A percentile compares a stretch with the other conserved stretches of the same genome.
Conservation (phyloP, 2,329 filamentous ascomycete species). For the Coniella lustricola region DNA sequence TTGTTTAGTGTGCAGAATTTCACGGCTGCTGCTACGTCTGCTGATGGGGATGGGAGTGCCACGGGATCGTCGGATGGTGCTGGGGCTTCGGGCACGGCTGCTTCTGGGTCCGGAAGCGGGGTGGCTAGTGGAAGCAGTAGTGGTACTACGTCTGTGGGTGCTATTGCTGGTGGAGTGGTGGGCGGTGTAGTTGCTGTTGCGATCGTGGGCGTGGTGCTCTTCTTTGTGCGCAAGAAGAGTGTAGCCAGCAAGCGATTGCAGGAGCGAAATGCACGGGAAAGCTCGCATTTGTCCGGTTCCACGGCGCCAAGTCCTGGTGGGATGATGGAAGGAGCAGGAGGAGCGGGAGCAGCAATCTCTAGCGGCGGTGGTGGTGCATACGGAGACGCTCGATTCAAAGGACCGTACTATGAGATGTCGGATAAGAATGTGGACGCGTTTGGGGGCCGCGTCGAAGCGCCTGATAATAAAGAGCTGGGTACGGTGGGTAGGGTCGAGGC, state of each 20-base stretch:
- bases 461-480: background rate
- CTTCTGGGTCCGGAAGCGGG: background rate
- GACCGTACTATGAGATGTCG: background rate
- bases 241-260: background rate
- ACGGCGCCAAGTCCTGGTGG: too few species aligned
- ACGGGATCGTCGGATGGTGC: background rate
- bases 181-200: conserved; percentile 14
- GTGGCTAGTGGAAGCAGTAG: background rate
- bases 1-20: conserved; percentile 6
- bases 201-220: conserved; percentile 20
- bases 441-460: background rate
- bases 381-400: background rate
- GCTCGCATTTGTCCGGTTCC: background rate
- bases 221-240: conserved; percentile 17
- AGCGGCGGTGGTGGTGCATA: background rate
- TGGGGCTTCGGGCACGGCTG: background rate
- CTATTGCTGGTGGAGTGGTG: conserved; percentile 21
- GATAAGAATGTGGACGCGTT: background rate
- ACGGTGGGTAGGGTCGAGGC: background rate
- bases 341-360: background rate
- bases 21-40: background rate
- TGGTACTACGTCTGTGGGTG: background rate
- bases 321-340: too few species aligned
- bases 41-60: background rate
- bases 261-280: background rate